Evolutionary conservation across 75 land plant species (phyloP).

Genomic region (Pinus taeda): DNA sequence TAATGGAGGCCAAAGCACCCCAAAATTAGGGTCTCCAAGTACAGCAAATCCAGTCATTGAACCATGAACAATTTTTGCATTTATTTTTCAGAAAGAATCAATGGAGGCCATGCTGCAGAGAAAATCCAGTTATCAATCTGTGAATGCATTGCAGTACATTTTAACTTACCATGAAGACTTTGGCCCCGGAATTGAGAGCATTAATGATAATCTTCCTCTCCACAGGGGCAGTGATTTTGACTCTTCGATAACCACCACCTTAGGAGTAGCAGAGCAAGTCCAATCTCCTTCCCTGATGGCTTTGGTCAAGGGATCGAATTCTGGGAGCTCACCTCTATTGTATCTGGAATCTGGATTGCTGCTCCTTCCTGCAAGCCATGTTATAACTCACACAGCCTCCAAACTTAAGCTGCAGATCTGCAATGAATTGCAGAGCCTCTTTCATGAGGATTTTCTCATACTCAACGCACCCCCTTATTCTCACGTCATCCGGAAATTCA

Average conservation of each 20-base stretch:
- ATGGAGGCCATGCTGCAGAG: background rate
- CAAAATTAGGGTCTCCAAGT: slow-evolving; percentile 5
- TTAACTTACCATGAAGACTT: slow-evolving; percentile 78
- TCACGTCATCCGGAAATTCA: slow-evolving; percentile 68
- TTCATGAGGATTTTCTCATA: slow-evolving; percentile 45
- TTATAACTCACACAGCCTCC: slow-evolving; percentile 58
- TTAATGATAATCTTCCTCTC: slow-evolving; percentile 93
- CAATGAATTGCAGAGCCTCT: slow-evolving; percentile 77
- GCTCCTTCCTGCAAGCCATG: slow-evolving; percentile 64
- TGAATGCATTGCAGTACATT: background rate
- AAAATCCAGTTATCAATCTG: too few species aligned
- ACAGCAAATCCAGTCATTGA: too few species aligned
- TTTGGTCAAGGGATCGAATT: slow-evolving; percentile 76
- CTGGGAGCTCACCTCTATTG: slow-evolving; percentile 65
- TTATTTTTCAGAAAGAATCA: background rate
- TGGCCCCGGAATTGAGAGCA: slow-evolving; percentile 92
- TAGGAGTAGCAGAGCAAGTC: slow-evolving; percentile 58
- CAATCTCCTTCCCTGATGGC: slow-evolving; percentile 65
- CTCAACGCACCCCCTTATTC: slow-evolving; percentile 53
- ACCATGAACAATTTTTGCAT: background rate
- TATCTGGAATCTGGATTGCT: slow-evolving; percentile 65
- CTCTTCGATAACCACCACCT: slow-evolving; percentile 71
- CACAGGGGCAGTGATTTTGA: slow-evolving; percentile 88
- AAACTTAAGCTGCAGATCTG: slow-evolving; percentile 74
- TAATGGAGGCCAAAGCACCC: slow-evolving; percentile 6